Percentiles rank a stretch among this genome's conserved stretches.
Conservation (phyloP, 2,329 filamentous ascomycete species). For the Fusarium sp. region DNA sequence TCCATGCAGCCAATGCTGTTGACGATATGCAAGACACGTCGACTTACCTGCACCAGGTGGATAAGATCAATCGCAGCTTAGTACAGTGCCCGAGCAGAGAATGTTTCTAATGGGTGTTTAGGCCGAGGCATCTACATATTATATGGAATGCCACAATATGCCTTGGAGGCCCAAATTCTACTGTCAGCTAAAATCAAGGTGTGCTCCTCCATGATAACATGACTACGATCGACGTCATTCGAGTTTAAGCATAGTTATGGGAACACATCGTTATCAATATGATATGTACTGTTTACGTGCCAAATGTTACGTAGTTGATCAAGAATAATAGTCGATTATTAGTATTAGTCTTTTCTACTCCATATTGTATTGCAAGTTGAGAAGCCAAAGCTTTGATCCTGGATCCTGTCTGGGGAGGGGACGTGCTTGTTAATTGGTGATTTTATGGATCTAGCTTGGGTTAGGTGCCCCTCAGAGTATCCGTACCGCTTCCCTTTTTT, state of each 20-base stretch:
- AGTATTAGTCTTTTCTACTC: background rate
- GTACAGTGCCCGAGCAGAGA: background rate
- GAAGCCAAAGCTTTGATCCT: background rate
- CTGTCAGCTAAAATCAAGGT: too few relatives aligned
- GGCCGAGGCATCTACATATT: background rate
- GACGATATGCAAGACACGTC: slow-evolving; percentile 49
- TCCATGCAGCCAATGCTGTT: background rate
- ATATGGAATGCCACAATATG: background rate
- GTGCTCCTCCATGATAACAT: background rate
- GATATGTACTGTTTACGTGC: background rate
- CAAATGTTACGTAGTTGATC: background rate
- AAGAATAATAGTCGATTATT: background rate
- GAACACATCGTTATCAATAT: background rate
- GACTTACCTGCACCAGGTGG: slow-evolving; percentile 23
- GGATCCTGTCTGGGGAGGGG: background rate
- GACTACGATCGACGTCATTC: background rate
- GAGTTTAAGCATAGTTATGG: background rate
- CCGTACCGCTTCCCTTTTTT: background rate
- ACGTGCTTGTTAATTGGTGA: slow-evolving; percentile 24
- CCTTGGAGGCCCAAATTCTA: background rate
- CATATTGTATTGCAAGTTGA: background rate
- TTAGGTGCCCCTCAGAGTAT: background rate
- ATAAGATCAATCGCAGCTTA: slow-evolving; percentile 4
- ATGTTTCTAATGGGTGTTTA: background rate
- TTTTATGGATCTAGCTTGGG: slow-evolving; percentile 3